These are phyloP conservation scores for Suhomyces prunicola DNA, from an alignment of 805 yeast genomes.

Conservation along the genomic window DNA sequence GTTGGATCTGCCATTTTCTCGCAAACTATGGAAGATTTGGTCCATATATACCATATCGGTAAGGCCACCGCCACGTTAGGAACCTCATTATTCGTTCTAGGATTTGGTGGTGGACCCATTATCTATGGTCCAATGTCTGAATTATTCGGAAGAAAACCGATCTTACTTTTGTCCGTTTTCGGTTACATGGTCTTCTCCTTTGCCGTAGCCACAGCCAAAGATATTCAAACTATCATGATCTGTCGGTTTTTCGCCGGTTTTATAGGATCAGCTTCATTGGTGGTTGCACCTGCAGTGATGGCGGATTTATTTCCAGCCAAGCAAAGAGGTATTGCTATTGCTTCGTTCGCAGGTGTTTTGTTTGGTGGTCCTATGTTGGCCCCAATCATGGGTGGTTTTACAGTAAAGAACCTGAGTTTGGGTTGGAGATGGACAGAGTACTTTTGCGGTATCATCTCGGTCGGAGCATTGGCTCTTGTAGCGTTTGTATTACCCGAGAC, in stretches of 20 bases:
- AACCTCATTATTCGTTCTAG: conserved; percentile 80
- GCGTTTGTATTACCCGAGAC: conserved; percentile 36
- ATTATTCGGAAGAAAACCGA: conserved; percentile 35
- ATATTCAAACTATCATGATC: conserved; percentile 71
- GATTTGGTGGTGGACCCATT: conserved; percentile 91
- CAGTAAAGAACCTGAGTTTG: conserved; percentile 33
- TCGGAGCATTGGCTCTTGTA: conserved; percentile 28
- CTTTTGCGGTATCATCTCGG: conserved; percentile 43
- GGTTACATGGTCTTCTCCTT: conserved; percentile 37
- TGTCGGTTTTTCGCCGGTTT: conserved; percentile 80
- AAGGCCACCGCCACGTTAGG: conserved; percentile 69
- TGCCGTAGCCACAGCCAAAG: conserved; percentile 75
- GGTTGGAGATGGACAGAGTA: conserved; percentile 63
- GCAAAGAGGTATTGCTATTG: conserved; percentile 72
- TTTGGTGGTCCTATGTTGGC: conserved; percentile 79
- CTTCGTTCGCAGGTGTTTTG: conserved; percentile 68
- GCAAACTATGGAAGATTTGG: conserved; percentile 49
- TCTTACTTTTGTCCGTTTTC: conserved; percentile 42
- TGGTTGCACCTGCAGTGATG: conserved; percentile 82
- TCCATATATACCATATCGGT: conserved; percentile 56
- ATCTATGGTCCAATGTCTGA: conserved; percentile 26
- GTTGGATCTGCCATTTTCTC: conserved; percentile 51
- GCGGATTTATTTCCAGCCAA: conserved; percentile 72
- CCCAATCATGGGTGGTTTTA: conserved; percentile 56
- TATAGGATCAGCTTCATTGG: conserved; percentile 81